Evolutionary conservation across 768 basidiomycete species (phyloP).

Genomic region (Boletus subcaerulescens): DNA sequence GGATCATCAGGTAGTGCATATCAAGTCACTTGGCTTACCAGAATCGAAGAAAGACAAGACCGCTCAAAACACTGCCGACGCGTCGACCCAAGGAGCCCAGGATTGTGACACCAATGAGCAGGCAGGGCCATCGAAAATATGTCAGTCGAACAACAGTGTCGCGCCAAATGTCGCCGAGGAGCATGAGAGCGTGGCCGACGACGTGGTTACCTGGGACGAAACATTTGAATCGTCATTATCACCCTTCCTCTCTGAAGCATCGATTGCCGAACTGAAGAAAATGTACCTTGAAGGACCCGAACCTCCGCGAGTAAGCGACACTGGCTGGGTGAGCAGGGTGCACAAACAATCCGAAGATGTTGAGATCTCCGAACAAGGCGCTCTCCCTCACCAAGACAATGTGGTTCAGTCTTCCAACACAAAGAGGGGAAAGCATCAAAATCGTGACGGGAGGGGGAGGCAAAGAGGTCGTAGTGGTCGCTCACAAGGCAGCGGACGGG

Average conservation of each 20-base stretch:
- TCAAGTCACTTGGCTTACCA: constrained; percentile 78
- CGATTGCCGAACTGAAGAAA: constrained; percentile 60
- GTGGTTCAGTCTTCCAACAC: constrained; percentile 26
- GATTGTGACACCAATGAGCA: background rate
- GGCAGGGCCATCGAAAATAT: constrained; percentile 5
- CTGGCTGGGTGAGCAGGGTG: constrained; percentile 64
- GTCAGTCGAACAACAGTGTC: background rate
- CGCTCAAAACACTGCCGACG: constrained; percentile 15
- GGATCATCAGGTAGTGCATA: constrained; percentile 73
- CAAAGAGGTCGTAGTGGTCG: constrained; percentile 45
- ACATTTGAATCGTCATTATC: constrained; percentile 52
- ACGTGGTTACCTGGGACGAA: constrained; percentile 63
- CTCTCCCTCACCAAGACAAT: background rate
- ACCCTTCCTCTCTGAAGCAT: constrained; percentile 60
- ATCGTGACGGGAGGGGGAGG: constrained; percentile 42
- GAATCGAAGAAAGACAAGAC: constrained; percentile 43
- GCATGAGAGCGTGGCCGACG: background rate
- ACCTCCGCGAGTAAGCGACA: constrained; percentile 69
- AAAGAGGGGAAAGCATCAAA: constrained; percentile 40
- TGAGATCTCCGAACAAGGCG: constrained; percentile 11
- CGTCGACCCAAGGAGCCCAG: constrained; percentile 9
- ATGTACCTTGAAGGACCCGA: constrained; percentile 82
- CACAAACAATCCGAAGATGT: constrained; percentile 32
- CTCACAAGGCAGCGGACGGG: constrained; percentile 38
- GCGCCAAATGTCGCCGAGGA: background rate